phyloP scores from a whole-genome alignment of 129 eudicot genomes.

The Flaveria bidentis region DNA sequence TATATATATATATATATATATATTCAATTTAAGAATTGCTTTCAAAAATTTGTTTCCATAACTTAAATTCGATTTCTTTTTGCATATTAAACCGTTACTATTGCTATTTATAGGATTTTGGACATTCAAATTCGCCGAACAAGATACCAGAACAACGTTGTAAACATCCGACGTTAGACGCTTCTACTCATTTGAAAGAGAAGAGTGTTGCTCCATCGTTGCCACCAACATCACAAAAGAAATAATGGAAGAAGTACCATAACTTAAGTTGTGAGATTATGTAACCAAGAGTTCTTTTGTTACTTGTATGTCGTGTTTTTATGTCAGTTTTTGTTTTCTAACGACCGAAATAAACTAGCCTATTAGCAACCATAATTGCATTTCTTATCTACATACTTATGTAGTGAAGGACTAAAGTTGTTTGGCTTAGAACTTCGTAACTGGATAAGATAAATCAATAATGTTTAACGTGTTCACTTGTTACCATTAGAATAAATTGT shows the following conservation, averaged over 20 bases:
- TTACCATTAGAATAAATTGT: no score
- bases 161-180: constrained; percentile 28
- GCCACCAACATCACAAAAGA: constrained; percentile 48
- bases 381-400: not conserved
- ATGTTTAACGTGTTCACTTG: no score
- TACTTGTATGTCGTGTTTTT: constrained; percentile 24
- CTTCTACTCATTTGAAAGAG: constrained; percentile 26
- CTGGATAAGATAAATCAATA: not conserved
- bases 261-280: constrained; percentile 24
- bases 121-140: constrained; percentile 8
- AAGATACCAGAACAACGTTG: constrained; percentile 28
- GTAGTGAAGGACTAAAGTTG: not conserved
- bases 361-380: not conserved
- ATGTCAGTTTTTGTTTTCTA: constrained; percentile 17
- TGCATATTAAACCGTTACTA: not conserved
- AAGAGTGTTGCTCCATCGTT: constrained; percentile 34
- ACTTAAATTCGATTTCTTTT: not conserved
- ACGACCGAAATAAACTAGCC: constrained; percentile 29
- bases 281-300: constrained; percentile 25
- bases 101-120: constrained; percentile 28
- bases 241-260: constrained; percentile 42
- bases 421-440: not conserved
- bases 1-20: no score
- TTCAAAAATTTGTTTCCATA: not conserved
- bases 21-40: not conserved